phyloP scores from a whole-genome alignment of 306 rosid genomes.

The Lathyrus aphaca region DNA sequence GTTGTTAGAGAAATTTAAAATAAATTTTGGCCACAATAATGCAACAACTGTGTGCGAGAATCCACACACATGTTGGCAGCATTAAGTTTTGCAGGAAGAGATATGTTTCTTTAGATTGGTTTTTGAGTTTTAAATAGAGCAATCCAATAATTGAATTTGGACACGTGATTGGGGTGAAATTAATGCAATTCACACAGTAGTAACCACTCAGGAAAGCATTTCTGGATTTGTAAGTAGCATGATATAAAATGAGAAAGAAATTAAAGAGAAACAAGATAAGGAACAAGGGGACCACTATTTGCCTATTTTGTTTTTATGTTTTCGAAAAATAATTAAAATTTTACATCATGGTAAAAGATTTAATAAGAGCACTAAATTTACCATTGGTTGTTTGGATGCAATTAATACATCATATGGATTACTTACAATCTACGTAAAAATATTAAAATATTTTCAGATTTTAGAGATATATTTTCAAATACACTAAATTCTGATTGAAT shows the following conservation, averaged over 20 bases:
- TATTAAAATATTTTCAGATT: too few species aligned
- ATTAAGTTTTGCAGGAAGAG: conserved; percentile 2
- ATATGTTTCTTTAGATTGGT: conserved; percentile 2
- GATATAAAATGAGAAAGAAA: conserved; percentile 2
- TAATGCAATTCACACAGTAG: not conserved
- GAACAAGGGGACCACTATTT: conserved; percentile 38
- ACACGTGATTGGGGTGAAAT: conserved; percentile 22
- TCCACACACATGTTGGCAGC: conserved; percentile 3
- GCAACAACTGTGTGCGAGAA: not conserved
- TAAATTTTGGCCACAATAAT: not conserved
- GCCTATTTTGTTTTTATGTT: conserved; percentile 21
- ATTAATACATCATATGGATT: too few species aligned
- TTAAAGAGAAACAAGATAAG: conserved; percentile 21
- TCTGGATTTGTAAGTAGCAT: not conserved
- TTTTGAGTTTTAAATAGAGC: not conserved
- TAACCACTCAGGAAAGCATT: conserved; percentile 8
- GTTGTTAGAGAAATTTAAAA: not conserved
- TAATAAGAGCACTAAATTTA: conserved; percentile 2
- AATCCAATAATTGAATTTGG: conserved; percentile 14
- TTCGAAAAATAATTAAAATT: conserved; percentile 26
- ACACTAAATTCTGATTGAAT: too few species aligned
- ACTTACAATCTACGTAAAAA: too few species aligned
- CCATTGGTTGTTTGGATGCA: conserved; percentile 25
- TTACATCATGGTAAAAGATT: conserved; percentile 14
- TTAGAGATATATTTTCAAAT: too few species aligned